phyloP scores from a whole-genome alignment of 768 basidiomycete genomes.

The Dacryopinax primogenitus region DNA sequence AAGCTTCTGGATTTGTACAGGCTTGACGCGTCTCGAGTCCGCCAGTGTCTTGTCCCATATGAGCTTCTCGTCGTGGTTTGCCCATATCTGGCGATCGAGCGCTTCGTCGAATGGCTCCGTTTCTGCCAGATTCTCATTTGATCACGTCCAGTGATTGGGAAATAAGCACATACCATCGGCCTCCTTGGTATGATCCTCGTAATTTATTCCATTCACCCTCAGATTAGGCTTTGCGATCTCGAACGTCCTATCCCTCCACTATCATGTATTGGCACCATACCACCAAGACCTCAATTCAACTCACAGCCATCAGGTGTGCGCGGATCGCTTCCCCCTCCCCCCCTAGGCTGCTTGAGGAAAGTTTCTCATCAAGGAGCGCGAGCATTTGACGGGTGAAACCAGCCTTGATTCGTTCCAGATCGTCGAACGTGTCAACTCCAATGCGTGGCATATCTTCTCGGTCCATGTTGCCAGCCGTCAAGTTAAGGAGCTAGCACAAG shows the following conservation, averaged over 20 bases:
- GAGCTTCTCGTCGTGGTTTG: constrained; percentile 57
- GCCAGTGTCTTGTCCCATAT: constrained; percentile 64
- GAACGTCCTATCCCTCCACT: constrained; percentile 56
- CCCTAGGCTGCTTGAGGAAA: constrained; percentile 30
- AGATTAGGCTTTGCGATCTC: constrained; percentile 55
- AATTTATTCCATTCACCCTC: constrained; percentile 65
- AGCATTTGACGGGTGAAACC: constrained; percentile 40
- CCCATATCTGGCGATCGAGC: constrained; percentile 71
- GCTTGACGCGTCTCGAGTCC: constrained; percentile 49
- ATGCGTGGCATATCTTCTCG: constrained; percentile 17
- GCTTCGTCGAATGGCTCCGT: constrained; percentile 77
- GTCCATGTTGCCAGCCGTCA: background rate
- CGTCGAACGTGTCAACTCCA: constrained; percentile 46
- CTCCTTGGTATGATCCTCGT: constrained; percentile 47
- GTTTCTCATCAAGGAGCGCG: constrained; percentile 36
- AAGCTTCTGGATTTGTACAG: constrained; percentile 38
- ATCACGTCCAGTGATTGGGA: background rate
- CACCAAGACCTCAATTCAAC: constrained; percentile 7
- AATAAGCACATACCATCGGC: constrained; percentile 36
- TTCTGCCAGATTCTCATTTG: constrained; percentile 31
- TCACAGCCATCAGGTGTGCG: constrained; percentile 42
- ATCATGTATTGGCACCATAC: background rate
- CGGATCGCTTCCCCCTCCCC: constrained; percentile 38
- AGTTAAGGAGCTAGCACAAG: background rate
- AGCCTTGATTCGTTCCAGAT: constrained; percentile 50